Evolutionary conservation across 306 rosid species (phyloP).

Genomic region (Gleditsia sinensis): DNA sequence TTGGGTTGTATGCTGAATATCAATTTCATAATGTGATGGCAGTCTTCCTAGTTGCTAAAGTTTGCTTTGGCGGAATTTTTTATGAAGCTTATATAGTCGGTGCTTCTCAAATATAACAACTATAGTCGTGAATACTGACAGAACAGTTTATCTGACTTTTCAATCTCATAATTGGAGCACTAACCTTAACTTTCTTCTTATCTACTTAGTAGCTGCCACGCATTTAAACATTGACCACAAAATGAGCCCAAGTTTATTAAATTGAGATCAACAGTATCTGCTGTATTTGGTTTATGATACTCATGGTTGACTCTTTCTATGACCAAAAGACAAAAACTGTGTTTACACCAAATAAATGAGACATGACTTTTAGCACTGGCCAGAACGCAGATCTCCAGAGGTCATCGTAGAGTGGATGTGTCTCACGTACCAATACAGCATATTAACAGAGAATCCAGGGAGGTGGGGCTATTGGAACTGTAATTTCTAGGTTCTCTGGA

Average conservation of each 20-base stretch:
- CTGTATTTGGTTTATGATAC: not conserved
- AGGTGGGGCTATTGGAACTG: not conserved
- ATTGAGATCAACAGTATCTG: constrained; percentile 22
- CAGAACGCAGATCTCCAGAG: not conserved
- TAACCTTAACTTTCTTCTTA: constrained; percentile 10
- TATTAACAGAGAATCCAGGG: not conserved
- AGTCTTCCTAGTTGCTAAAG: not conserved
- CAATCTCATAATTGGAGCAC: constrained; percentile 24
- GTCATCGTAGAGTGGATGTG: not conserved
- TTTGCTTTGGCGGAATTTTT: no score
- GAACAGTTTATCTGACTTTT: constrained; percentile 29
- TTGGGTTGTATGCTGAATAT: not conserved
- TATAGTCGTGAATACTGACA: not conserved
- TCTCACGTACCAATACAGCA: not conserved
- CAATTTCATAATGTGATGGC: not conserved
- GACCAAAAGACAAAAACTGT: not conserved
- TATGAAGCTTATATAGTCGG: not conserved
- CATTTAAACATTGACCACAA: not conserved
- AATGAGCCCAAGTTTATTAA: not conserved
- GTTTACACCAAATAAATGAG: no score
- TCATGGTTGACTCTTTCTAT: not conserved
- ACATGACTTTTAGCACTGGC: no score
- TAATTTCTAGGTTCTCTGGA: not conserved
- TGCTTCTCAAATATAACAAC: not conserved
- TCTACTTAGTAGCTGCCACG: no score